Evolutionary conservation across 768 basidiomycete genomes (phyloP).

Genomic region (Panus rudis): DNA sequence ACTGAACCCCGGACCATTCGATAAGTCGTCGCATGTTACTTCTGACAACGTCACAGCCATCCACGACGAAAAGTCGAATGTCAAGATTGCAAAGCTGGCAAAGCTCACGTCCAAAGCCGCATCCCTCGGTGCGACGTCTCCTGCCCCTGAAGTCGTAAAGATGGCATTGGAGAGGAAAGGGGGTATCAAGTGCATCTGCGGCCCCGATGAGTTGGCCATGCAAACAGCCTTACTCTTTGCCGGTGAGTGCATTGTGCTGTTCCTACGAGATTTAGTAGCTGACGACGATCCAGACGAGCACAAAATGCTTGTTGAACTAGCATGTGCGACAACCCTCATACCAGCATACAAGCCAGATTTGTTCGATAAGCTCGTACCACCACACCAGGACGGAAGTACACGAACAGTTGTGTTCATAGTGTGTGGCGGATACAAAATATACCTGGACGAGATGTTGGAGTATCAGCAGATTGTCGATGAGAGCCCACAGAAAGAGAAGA

Average conservation of each 20-base stretch:
- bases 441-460: constrained; percentile 42
- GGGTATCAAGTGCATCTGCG: constrained; percentile 47
- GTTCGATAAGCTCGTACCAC: constrained; percentile 45
- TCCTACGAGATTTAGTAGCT: constrained; percentile 20
- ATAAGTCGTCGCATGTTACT: constrained; percentile 29
- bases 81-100: constrained; percentile 52
- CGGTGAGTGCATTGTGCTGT: constrained; percentile 33
- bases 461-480: constrained; percentile 37
- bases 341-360: constrained; percentile 55
- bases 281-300: too few relatives aligned
- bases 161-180: constrained; percentile 59
- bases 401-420: constrained; percentile 57
- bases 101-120: constrained; percentile 58
- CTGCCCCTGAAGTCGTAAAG: constrained; percentile 53
- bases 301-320: constrained; percentile 66
- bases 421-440: constrained; percentile 67
- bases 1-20: constrained; percentile 38
- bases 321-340: constrained; percentile 63
- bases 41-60: constrained; percentile 37
- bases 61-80: constrained; percentile 33
- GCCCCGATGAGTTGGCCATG: constrained; percentile 70
- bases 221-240: constrained; percentile 47
- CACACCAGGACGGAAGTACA: constrained; percentile 18
- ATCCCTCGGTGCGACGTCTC: constrained; percentile 65
- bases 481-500: constrained; percentile 19